Percentiles rank a stretch among this genome's conserved stretches.
Evolutionary conservation across 1,284 basidiomycete species (phyloP).

Genomic region (Malassezia equina): DNA sequence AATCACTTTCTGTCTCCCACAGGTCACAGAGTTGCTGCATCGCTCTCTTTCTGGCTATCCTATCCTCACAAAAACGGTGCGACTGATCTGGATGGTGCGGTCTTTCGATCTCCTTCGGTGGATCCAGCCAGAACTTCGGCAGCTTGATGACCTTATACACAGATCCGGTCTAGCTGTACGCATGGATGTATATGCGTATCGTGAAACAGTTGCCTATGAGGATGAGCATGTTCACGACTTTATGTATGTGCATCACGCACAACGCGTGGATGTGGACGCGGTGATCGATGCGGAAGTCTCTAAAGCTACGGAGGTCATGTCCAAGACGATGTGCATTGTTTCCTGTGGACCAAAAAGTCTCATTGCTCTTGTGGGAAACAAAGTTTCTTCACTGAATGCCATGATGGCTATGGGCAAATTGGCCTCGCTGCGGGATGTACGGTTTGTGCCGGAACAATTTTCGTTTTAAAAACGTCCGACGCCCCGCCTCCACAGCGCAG

Average conservation of each 20-base stretch:
- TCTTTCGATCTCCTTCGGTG: neutral
- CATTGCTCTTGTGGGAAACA: neutral
- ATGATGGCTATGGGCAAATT: neutral
- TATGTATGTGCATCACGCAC: neutral
- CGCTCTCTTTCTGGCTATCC: neutral
- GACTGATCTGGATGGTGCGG: constrained; percentile 5
- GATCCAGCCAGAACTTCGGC: neutral
- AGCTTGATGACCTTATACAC: neutral
- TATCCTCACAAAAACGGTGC: constrained; percentile 1
- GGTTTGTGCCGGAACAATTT: neutral
- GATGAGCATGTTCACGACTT: neutral
- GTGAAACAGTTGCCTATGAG: neutral
- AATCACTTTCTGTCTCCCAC: constrained; percentile 20
- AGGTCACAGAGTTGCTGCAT: neutral
- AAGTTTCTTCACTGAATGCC: neutral
- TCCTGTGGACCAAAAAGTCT: neutral
- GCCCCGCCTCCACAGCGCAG: neutral
- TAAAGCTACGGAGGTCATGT: neutral
- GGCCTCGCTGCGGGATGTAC: neutral
- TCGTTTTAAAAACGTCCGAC: neutral
- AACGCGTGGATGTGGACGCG: neutral
- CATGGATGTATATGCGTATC: neutral
- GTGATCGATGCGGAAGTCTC: neutral
- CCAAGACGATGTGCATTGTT: neutral
- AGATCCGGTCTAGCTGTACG: neutral